Evolutionary conservation across 106 monocot species (phyloP), one percentile per base, ranked within the genome.

Genomic region (Chionographis japonica): DNA sequence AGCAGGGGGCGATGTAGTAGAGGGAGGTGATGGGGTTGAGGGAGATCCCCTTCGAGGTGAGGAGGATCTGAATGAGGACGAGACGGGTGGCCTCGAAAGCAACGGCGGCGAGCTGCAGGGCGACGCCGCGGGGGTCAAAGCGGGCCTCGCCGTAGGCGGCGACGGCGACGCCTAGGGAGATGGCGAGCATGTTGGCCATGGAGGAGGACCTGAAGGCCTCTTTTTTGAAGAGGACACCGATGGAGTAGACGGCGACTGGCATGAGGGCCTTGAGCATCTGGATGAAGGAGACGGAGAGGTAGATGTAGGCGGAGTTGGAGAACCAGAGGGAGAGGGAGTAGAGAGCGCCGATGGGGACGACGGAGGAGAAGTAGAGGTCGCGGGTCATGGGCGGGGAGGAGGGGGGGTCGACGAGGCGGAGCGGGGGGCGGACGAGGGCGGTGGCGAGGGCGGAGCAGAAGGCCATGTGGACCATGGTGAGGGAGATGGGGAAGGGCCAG

Each of bases 11-110:
- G 60, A 84, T 72, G 70, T 84, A 84, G 80, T 80, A 85, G 52
- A 85, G 86, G 18, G 86, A 83, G 40, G 82, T 82, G 78, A 87
- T 83, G 27, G 86, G 86, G 64, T 87, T 87, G 38, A 87, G 70
- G 10, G 79, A 82, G 63, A 86, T 86, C 8, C 86, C 86, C 64
- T 86, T 86, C 40, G 81, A 81, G 54, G 81, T 81, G 59, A 81
- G 70, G 38, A 81, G 67, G 71, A 81, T 76, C 65, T 81, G 81
- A 27, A 81, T 81, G 49, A 81, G 71, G 50, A 81, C 81, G 61
- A 81, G 76, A 55, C 81, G 70, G 49, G 81, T 81, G 53, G 81
- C 81, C 71, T 81, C 81, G 55, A 81, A 81, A 39, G 69, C 76
- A 37, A 81, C 81, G 38, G 81, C 76, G 2, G 72, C 81, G 18